Percentiles rank a stretch among this genome's conserved stretches.
These are phyloP conservation scores for Tricharina praecox DNA, from an alignment of 495 filamentous ascomycete species.

Conservation along the genomic window DNA sequence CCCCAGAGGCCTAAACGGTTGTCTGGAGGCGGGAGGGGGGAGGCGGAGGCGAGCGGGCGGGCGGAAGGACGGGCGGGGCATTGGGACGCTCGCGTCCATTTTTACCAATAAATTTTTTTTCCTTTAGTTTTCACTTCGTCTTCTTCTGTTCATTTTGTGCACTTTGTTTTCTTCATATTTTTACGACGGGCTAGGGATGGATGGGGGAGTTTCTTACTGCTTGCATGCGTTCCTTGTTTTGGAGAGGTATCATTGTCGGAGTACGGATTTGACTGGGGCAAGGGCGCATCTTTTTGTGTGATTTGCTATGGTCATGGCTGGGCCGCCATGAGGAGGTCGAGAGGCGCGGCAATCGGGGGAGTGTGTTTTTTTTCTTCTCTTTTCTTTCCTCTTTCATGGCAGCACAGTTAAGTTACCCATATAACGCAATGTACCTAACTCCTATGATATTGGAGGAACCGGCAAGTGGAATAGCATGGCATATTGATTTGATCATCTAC, in stretches of 20 bases:
- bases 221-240: conserved; percentile 1
- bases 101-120: not conserved
- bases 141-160: not conserved
- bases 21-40: too few relatives aligned
- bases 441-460: too few relatives aligned
- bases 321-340: not conserved
- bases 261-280: not conserved
- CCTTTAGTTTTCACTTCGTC: conserved; percentile 9
- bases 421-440: too few relatives aligned
- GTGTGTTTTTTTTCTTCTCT: too few relatives aligned
- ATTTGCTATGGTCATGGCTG: not conserved
- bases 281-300: not conserved
- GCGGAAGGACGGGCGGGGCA: too few relatives aligned
- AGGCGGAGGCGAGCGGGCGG: too few relatives aligned
- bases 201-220: not conserved
- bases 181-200: not conserved
- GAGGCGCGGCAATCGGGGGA: too few relatives aligned
- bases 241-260: not conserved
- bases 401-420: too few relatives aligned
- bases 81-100: not conserved
- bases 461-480: too few relatives aligned
- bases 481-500: too few relatives aligned
- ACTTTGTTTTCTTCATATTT: not conserved
- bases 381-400: too few relatives aligned
- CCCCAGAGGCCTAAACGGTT: not conserved